phyloP scores from a whole-genome alignment of 2,329 filamentous ascomycete species.

The Trichoderma asperellum region DNA sequence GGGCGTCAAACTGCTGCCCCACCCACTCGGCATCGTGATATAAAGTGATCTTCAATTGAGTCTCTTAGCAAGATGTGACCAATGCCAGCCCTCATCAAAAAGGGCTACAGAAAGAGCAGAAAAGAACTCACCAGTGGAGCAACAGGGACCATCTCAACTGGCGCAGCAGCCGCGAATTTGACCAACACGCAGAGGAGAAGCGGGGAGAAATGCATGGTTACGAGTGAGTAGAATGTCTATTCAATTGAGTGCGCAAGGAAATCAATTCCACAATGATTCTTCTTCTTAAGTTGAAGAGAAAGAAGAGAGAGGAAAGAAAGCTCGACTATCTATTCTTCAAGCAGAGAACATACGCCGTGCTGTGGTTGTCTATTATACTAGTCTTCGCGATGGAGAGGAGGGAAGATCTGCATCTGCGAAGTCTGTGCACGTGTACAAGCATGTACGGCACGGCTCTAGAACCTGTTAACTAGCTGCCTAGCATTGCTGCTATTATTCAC shows the following conservation, averaged over 20 bases:
- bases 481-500: background rate
- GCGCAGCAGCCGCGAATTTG: background rate
- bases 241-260: background rate
- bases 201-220: background rate
- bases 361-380: background rate
- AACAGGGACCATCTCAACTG: background rate
- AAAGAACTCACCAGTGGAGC: background rate
- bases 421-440: background rate
- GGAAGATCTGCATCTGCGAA: background rate
- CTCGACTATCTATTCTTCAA: background rate
- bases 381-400: background rate
- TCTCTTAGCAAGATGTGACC: background rate
- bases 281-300: background rate
- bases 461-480: background rate
- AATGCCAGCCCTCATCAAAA: background rate
- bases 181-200: background rate
- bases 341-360: background rate
- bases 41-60: background rate
- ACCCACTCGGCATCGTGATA: background rate
- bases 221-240: background rate
- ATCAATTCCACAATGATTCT: background rate
- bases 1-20: slow-evolving; percentile 3
- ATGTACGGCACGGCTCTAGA: background rate
- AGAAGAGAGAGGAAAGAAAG: background rate
- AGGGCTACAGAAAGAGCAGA: background rate